Evolutionary conservation across 805 yeast species (phyloP).

Genomic region (Hanseniaspora nectarophila): DNA sequence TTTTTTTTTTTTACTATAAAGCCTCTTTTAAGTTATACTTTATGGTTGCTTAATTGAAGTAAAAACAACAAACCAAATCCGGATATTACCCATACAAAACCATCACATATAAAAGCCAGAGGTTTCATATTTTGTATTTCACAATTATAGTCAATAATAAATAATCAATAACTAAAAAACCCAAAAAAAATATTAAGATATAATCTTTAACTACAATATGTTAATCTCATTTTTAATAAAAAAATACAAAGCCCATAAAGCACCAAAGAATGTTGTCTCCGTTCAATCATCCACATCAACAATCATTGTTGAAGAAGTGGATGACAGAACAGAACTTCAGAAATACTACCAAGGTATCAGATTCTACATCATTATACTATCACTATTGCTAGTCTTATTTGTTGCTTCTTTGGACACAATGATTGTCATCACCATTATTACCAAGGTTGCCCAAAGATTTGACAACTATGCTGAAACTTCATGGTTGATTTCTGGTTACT

Average conservation of each 20-base stretch:
- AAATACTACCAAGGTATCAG: slow-evolving; percentile 12
- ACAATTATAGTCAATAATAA: too few relatives aligned
- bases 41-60: too few relatives aligned
- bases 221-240: too few relatives aligned
- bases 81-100: too few relatives aligned
- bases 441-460: slow-evolving; percentile 40
- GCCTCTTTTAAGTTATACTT: too few relatives aligned
- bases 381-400: slow-evolving; percentile 22
- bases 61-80: too few relatives aligned
- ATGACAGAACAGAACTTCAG: background rate
- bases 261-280: background rate
- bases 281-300: background rate
- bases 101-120: too few relatives aligned
- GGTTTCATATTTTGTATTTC: too few relatives aligned
- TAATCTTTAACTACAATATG: background rate
- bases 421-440: slow-evolving; percentile 41
- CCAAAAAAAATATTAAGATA: too few relatives aligned
- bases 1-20: too few relatives aligned
- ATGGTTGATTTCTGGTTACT: slow-evolving; percentile 47
- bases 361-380: slow-evolving; percentile 15
- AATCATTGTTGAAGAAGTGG: background rate
- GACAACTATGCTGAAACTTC: slow-evolving; percentile 41
- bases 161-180: background rate
- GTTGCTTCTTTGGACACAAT: slow-evolving; percentile 47
- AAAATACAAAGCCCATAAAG: background rate